Conservation (phyloP, 2,329 filamentous ascomycete genomes). For the Alternaria tenuissima region DNA sequence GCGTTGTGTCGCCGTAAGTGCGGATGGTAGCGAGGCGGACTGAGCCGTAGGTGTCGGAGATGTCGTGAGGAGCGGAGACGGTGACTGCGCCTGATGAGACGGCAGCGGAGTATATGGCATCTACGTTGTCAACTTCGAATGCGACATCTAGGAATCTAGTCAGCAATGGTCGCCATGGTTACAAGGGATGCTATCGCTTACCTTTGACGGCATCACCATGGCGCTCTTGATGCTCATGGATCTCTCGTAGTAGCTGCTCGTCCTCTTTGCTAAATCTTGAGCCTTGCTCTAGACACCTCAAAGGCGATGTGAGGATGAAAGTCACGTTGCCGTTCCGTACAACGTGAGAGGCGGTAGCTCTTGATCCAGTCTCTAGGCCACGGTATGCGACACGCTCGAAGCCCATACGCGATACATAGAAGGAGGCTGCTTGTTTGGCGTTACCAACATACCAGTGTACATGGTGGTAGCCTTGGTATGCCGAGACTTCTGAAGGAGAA, state of each 20-base stretch:
- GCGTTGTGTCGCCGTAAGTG: constrained; percentile 95
- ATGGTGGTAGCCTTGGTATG: constrained; percentile 88
- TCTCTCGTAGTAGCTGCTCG: constrained; percentile 71
- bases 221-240: constrained; percentile 82
- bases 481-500: constrained; percentile 48
- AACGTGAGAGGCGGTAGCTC: constrained; percentile 83
- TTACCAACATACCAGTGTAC: constrained; percentile 97
- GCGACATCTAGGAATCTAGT: constrained; percentile 71
- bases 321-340: constrained; percentile 77
- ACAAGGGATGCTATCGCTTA: constrained; percentile 17
- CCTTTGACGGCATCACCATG: constrained; percentile 91
- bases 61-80: constrained; percentile 66
- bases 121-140: constrained; percentile 91
- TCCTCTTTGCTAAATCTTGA: constrained; percentile 62
- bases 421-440: constrained; percentile 91
- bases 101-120: constrained; percentile 78
- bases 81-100: constrained; percentile 69
- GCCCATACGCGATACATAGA: constrained; percentile 87
- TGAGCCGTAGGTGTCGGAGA: constrained; percentile 68
- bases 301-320: constrained; percentile 84
- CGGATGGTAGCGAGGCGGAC: constrained; percentile 81
- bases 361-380: constrained; percentile 86
- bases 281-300: constrained; percentile 61
- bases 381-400: constrained; percentile 84
- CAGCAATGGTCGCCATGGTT: constrained; percentile 2